phyloP scores from a whole-genome alignment of 2,329 filamentous ascomycete species.

The Claviceps sp. region DNA sequence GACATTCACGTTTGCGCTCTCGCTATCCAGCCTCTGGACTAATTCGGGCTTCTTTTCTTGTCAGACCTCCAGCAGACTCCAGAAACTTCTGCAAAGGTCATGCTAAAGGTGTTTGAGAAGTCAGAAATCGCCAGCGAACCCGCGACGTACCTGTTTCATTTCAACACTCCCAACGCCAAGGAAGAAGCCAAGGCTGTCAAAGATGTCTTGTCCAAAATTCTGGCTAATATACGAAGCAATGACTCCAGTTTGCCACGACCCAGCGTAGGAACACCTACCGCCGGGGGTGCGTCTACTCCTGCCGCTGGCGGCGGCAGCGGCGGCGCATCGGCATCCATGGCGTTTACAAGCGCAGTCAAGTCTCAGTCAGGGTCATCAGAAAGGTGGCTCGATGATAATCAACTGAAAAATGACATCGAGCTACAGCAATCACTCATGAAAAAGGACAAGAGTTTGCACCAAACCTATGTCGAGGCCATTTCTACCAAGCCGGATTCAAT shows the following conservation, averaged over 20 bases:
- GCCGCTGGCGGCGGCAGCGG: constrained; percentile 17
- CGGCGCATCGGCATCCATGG: constrained; percentile 55
- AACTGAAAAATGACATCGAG: constrained; percentile 63
- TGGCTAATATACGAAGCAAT: constrained; percentile 52
- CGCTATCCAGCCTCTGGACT: background rate
- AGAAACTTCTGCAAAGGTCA: constrained; percentile 75
- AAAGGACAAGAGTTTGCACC: constrained; percentile 59
- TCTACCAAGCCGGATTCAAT: constrained; percentile 75
- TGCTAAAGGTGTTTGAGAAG: constrained; percentile 82
- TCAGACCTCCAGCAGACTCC: constrained; percentile 90
- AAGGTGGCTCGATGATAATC: constrained; percentile 68
- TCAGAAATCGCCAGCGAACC: constrained; percentile 43
- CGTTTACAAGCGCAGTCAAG: constrained; percentile 58
- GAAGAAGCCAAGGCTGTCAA: constrained; percentile 77
- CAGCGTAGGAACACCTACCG: constrained; percentile 16
- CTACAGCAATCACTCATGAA: constrained; percentile 83
- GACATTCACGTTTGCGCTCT: background rate
- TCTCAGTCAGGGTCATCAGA: constrained; percentile 37
- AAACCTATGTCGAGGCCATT: constrained; percentile 78
- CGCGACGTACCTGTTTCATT: constrained; percentile 72
- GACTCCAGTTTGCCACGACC: constrained; percentile 39
- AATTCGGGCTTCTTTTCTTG: background rate
- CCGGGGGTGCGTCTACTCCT: constrained; percentile 15
- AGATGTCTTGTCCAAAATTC: constrained; percentile 64
- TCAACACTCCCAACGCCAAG: constrained; percentile 69